Evolutionary conservation across 2,329 filamentous ascomycete genomes (phyloP).

Genomic region (Sporothrix humicola): DNA sequence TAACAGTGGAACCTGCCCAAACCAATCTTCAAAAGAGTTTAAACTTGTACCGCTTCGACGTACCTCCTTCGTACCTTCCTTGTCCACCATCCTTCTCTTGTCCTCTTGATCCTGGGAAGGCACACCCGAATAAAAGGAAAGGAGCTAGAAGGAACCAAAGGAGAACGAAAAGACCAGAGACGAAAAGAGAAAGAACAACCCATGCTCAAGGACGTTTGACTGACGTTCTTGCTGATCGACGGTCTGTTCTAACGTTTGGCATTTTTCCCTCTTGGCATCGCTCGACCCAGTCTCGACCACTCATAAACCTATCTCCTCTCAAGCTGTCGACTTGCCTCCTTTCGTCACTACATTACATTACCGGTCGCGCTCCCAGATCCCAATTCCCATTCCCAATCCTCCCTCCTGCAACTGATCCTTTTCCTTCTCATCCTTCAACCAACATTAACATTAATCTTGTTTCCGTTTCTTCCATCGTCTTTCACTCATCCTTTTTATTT

Average conservation of each 20-base stretch:
- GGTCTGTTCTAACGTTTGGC: neutral
- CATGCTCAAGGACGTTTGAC: neutral
- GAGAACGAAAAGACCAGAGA: constrained; percentile 12
- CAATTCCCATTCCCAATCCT: neutral
- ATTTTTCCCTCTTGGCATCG: neutral
- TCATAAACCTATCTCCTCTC: neutral
- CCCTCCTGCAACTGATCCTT: neutral
- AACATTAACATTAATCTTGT: neutral
- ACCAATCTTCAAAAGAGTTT: neutral
- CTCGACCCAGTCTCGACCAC: neutral
- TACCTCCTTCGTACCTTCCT: constrained; percentile 6
- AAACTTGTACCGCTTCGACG: constrained; percentile 4
- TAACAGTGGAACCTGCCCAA: constrained; percentile 3
- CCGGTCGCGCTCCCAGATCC: too few relatives aligned
- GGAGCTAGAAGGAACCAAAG: neutral
- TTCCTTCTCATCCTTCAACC: neutral
- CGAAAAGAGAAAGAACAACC: constrained; percentile 5
- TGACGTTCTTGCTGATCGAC: constrained; percentile 8
- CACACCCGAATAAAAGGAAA: neutral
- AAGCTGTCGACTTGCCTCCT: neutral
- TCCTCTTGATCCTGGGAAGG: neutral
- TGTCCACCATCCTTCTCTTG: constrained; percentile 2
- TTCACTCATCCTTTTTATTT: neutral
- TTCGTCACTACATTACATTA: neutral
- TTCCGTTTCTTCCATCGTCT: neutral